Evolutionary conservation across 805 yeast genomes (phyloP).

Genomic region (Pichia eremophila): DNA sequence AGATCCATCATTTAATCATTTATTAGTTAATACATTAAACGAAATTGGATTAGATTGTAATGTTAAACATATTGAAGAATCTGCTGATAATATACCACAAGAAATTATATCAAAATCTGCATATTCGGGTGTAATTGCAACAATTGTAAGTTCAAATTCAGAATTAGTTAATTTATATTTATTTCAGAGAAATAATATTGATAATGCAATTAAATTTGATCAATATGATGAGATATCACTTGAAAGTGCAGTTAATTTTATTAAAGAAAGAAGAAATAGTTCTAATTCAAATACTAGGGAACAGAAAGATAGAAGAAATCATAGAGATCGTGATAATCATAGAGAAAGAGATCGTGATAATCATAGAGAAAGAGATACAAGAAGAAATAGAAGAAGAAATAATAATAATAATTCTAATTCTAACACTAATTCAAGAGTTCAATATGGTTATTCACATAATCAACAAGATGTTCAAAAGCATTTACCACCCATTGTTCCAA

Average conservation of each 20-base stretch:
- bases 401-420: too few relatives aligned
- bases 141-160: conserved; percentile 45
- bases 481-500: conserved; percentile 6
- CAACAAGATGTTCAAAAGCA: conserved; percentile 8
- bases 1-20: conserved; percentile 26
- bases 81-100: conserved; percentile 27
- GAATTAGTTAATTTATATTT: conserved; percentile 58
- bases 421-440: not conserved
- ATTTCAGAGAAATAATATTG: conserved; percentile 53
- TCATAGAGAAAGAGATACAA: conserved; percentile 6
- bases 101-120: conserved; percentile 68
- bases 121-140: conserved; percentile 66
- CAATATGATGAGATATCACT: conserved; percentile 68
- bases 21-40: conserved; percentile 31
- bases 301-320: not conserved
- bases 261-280: conserved; percentile 31
- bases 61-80: conserved; percentile 17
- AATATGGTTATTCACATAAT: conserved; percentile 4
- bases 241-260: conserved; percentile 53
- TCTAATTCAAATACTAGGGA: not conserved
- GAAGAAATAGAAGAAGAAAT: conserved; percentile 3
- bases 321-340: not conserved
- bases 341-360: conserved; percentile 4
- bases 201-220: conserved; percentile 69
- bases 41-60: conserved; percentile 27